Conservation (phyloP, 2,329 filamentous ascomycete species). For the Fusarium oxysporum region DNA sequence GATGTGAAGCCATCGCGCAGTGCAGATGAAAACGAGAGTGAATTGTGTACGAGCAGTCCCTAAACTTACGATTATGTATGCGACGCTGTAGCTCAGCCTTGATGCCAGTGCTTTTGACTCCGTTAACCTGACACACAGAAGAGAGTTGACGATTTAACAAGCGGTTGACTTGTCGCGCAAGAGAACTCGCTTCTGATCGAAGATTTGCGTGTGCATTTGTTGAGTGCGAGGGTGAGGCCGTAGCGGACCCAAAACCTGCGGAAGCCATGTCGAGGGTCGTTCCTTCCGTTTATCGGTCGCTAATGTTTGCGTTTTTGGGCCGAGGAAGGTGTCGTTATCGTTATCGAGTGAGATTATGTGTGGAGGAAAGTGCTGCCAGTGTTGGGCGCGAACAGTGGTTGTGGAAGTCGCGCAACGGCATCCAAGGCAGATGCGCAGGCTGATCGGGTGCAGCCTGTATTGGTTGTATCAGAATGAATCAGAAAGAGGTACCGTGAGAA, state of each 20-base stretch:
- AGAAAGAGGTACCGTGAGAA: constrained; percentile 18
- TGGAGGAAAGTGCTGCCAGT: constrained; percentile 27
- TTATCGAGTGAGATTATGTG: neutral
- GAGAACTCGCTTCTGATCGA: constrained; percentile 57
- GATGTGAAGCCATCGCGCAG: neutral
- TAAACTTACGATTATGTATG: constrained; percentile 78
- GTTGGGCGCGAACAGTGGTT: constrained; percentile 19
- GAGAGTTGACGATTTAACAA: constrained; percentile 76
- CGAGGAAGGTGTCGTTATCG: constrained; percentile 2
- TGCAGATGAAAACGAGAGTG: neutral
- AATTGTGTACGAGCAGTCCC: neutral
- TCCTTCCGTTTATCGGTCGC: constrained; percentile 17
- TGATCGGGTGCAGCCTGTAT: constrained; percentile 30
- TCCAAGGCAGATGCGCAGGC: constrained; percentile 44
- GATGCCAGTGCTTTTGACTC: constrained; percentile 81
- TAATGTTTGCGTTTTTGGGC: constrained; percentile 1
- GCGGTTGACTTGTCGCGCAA: constrained; percentile 59
- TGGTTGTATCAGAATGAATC: neutral
- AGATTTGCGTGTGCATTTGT: constrained; percentile 43
- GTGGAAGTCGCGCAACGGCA: constrained; percentile 44
- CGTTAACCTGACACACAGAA: constrained; percentile 79
- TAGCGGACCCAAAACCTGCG: constrained; percentile 38
- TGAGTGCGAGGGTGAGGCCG: constrained; percentile 29
- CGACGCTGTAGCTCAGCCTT: constrained; percentile 85
- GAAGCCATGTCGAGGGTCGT: constrained; percentile 42